Conservation (phyloP, 345 rosid genomes). For the Rubroshorea leprosula region DNA sequence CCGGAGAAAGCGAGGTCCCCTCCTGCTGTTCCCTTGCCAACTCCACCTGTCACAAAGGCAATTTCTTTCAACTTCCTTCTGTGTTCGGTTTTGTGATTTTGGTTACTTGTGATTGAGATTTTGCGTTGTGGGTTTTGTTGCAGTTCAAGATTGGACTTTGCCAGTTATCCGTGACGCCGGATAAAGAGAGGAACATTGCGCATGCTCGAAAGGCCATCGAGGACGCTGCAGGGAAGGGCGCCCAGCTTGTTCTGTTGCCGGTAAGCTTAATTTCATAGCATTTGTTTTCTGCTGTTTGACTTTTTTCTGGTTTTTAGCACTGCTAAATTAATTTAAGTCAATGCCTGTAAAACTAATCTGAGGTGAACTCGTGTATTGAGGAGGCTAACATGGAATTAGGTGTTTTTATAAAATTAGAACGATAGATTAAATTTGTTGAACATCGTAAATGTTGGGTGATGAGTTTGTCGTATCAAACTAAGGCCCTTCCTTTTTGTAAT, state of each 20-base stretch:
- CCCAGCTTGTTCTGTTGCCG: conserved; percentile 76
- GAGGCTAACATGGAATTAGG: no score
- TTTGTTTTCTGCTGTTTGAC: no score
- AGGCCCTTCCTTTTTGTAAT: neutral
- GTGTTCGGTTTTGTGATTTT: neutral
- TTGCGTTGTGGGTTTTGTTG: conserved; percentile 13
- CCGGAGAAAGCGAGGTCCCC: conserved; percentile 79
- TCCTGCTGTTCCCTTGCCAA: conserved; percentile 65
- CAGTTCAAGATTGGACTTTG: conserved; percentile 87
- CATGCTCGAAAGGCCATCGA: conserved; percentile 61
- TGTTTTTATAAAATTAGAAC: no score
- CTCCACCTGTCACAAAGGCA: conserved; percentile 69
- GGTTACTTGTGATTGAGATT: neutral
- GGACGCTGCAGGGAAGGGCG: conserved; percentile 72
- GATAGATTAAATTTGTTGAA: no score
- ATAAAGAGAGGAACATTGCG: conserved; percentile 73
- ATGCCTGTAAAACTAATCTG: no score
- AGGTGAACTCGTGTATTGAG: no score
- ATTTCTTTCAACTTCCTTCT: neutral
- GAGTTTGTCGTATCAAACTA: neutral
- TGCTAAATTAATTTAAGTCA: neutral
- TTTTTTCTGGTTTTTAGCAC: neutral
- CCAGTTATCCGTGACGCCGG: conserved; percentile 70
- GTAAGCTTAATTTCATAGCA: conserved; percentile 36
- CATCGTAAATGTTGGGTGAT: no score